Evolutionary conservation across 208 protist species (phyloP), one percentile per base, ranked within the genome.

Genomic region (Crithidia bombi): DNA sequence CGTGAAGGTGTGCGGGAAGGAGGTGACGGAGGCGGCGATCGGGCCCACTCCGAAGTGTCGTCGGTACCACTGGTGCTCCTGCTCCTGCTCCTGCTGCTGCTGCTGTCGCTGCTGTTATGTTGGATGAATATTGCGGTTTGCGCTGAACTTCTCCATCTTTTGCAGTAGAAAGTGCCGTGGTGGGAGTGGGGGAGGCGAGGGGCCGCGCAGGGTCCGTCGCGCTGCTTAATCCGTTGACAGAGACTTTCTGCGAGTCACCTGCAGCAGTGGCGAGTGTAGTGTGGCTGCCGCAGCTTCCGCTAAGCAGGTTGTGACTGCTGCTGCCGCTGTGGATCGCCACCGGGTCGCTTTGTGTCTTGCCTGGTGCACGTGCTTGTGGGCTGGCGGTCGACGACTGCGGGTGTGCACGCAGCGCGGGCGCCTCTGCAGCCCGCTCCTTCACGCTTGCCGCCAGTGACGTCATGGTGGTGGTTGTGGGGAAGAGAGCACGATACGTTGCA

Each of bases 1-100:
- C 59, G 41, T 41, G 59, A 0, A 65, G 59, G 14, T 65, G 59
- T 2, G 44, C 44, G 12, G 59, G 59, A 3, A 65, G 41, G 11
- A 65, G 44, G 44, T 65, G 59, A n/a, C 59, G 43, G n/a, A 65
- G 59, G 17, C 59, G 59, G 14, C 59, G 59, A 41, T 65, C 59
- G 19, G 59, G 59, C 3, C 59, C 58, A 19, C 30, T 28, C 5
- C 7, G 14, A 54, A 9, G 23, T 4, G 23, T 9, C 6, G 0
- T 25, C 7, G 19, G 5, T 32, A 6, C 47, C 17, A 38, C 38
- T 35, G 14, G 5, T 14, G 56, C 56, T 56, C 30, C 38, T n/a
- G n/a, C n/a, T n/a, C n/a, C n/a, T n/a, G n/a, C n/a, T n/a, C n/a
- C n/a, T n/a, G n/a, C n/a, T n/a, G n/a, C n/a, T n/a, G 9, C 19